These are phyloP conservation scores for Entophlyctis luteolus DNA, from an alignment of 192 early-diverging fungal genomes.

Conservation along the genomic window DNA sequence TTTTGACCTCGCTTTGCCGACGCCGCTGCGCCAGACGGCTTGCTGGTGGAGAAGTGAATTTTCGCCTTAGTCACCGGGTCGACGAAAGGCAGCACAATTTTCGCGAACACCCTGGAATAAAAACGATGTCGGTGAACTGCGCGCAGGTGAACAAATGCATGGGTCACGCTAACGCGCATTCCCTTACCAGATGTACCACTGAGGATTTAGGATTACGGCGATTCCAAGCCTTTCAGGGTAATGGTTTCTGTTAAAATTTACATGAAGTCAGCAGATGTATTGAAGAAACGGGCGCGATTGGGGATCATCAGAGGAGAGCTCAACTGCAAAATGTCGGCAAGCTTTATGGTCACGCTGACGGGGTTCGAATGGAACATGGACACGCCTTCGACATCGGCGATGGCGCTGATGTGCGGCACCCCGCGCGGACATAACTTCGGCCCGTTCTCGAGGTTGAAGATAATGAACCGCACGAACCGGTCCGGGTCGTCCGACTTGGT, in stretches of 20 bases:
- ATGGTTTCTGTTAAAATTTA: no score
- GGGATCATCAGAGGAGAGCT: no score
- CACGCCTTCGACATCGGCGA: constrained; percentile 70
- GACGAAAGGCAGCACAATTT: constrained; percentile 74
- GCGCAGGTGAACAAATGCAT: no score
- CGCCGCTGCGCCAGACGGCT: constrained; percentile 37
- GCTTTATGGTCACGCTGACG: constrained; percentile 33
- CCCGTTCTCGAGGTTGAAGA: constrained; percentile 70
- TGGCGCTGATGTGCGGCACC: constrained; percentile 69
- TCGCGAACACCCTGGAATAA: constrained; percentile 78
- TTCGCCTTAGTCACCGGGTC: constrained; percentile 87
- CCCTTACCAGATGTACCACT: constrained; percentile 85
- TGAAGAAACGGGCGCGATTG: no score
- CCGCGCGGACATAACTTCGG: constrained; percentile 33
- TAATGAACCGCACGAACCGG: constrained; percentile 71
- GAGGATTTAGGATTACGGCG: constrained; percentile 68
- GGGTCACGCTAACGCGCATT: no score
- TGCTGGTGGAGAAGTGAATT: constrained; percentile 72
- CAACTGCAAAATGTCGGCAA: constrained; percentile 70
- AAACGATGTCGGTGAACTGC: no score
- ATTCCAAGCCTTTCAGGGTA: constrained; percentile 76
- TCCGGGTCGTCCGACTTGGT: constrained; percentile 68
- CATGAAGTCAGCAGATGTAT: no score
- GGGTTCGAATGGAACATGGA: constrained; percentile 66
- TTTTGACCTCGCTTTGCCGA: neutral